Evolutionary conservation across 2,329 filamentous ascomycete species (phyloP), one percentile per base, ranked within the genome.

Genomic region (Monosporascus sp.): DNA sequence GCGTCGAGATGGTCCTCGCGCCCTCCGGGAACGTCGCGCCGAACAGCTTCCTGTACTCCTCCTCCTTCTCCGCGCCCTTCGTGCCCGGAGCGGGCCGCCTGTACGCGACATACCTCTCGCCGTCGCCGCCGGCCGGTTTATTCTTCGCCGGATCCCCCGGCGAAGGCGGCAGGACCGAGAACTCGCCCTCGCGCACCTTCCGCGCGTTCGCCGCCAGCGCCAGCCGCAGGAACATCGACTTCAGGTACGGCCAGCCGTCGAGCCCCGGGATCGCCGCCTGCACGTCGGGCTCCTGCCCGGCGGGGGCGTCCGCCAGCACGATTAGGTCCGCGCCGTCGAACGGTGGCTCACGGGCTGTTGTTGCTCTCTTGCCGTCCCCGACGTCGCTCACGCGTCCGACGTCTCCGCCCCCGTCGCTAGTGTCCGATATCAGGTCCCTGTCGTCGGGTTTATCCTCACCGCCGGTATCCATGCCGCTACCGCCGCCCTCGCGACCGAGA

Each of bases 211-310:
- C 8, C 37, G 57, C 43, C 31, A 15, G 46, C 52, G 47, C 55
- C 53, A 45, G 37, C 6, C 35, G 22, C 24, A 25, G 5, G 8
- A 59, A 8, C 27, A 64, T 48, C 24, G 49, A 48, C 49, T 47
- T 45, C 15, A 65, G 35, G 2, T 55, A 56, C 1, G 51, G 55
- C 60, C 60, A 65, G 22, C 59, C 63, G 56, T 65, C 52, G 27
- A 22, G 27, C n/a, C 41, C 35, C 27, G 31, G 37, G 44, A 58
- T 51, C 20, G 27, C 27, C 47, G 15, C 39, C 5, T 37, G 37
- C 25, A 25, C 31, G 20, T 47, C 45, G 8, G 17, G 37, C 27
- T 20, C 37, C 17, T 24, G 17, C 15, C 48, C n/a, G 37, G 18
- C 37, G 6, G 8, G n/a, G 6, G 8, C 48, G 9, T 27, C 20